Conservation (phyloP, 805 yeast genomes). For the Spathaspora gorwiae region DNA sequence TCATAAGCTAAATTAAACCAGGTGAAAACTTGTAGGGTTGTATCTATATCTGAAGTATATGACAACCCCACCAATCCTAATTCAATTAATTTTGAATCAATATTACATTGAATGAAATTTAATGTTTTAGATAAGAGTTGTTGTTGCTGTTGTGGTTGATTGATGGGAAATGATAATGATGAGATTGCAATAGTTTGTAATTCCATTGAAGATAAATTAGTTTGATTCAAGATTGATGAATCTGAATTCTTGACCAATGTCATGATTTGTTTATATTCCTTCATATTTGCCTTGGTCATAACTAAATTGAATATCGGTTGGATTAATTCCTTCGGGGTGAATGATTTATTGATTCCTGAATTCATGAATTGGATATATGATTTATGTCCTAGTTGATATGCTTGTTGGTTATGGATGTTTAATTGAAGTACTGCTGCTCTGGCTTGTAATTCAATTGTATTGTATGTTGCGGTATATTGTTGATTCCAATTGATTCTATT, state of each 20-base stretch:
- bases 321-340: slow-evolving; percentile 49
- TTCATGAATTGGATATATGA: slow-evolving; percentile 47
- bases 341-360: slow-evolving; percentile 44
- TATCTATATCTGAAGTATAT: slow-evolving; percentile 26
- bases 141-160: slow-evolving; percentile 23
- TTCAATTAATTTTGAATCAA: slow-evolving; percentile 53
- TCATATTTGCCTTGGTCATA: slow-evolving; percentile 21
- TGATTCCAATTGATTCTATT: slow-evolving; percentile 24
- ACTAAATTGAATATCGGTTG: slow-evolving; percentile 40
- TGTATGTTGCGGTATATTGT: slow-evolving; percentile 10
- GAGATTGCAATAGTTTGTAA: slow-evolving; percentile 55
- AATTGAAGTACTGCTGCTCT: slow-evolving; percentile 17
- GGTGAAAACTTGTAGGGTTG: slow-evolving; percentile 29
- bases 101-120: slow-evolving; percentile 53
- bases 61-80: slow-evolving; percentile 52
- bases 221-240: slow-evolving; percentile 37
- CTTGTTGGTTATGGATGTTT: slow-evolving; percentile 1
- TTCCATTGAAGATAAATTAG: slow-evolving; percentile 29
- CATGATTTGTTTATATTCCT: slow-evolving; percentile 58
- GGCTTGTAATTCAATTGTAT: slow-evolving; percentile 36
- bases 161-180: slow-evolving; percentile 45
- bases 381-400: slow-evolving; percentile 26
- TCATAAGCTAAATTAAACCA: slow-evolving; percentile 56
- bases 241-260: slow-evolving; percentile 50
- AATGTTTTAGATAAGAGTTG: slow-evolving; percentile 50